phyloP scores from a whole-genome alignment of 495 filamentous ascomycete species.

The Talaromyces trachyspermus region DNA sequence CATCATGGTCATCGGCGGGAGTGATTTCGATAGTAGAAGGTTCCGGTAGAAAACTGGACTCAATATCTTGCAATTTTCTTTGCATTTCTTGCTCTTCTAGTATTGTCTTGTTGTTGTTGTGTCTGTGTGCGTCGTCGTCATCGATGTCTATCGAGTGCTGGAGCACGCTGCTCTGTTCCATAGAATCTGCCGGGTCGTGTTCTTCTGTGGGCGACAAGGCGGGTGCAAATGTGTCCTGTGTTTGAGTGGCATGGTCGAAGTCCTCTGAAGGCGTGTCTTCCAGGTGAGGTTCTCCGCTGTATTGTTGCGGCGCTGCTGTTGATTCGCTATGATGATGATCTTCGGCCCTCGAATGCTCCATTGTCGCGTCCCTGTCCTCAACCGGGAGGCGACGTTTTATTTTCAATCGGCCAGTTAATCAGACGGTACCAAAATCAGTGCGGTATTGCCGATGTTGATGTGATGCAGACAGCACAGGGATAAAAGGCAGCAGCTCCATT shows the following conservation, averaged over 20 bases:
- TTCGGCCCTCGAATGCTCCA: background rate
- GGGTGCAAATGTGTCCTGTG: slow-evolving; percentile 17
- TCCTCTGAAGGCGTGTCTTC: background rate
- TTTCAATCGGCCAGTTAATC: too few relatives aligned
- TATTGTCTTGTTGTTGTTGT: slow-evolving; percentile 38
- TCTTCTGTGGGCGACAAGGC: slow-evolving; percentile 33
- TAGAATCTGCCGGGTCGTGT: slow-evolving; percentile 28
- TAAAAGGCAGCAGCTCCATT: too few relatives aligned
- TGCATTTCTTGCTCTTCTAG: slow-evolving; percentile 62
- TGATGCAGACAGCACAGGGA: too few relatives aligned
- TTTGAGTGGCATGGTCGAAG: background rate
- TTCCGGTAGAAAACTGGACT: slow-evolving; percentile 71
- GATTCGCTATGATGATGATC: slow-evolving; percentile 9
- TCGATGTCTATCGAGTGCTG: slow-evolving; percentile 25
- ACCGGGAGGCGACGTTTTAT: too few relatives aligned
- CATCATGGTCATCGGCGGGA: slow-evolving; percentile 12
- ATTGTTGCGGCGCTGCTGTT: background rate
- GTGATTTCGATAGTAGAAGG: slow-evolving; percentile 40
- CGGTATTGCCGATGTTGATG: too few relatives aligned
- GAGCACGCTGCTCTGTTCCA: slow-evolving; percentile 16
- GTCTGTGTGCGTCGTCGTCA: slow-evolving; percentile 29
- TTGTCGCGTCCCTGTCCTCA: background rate
- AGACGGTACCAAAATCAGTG: too few relatives aligned
- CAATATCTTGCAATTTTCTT: slow-evolving; percentile 71
- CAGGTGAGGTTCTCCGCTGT: background rate